Percentiles rank a stretch among this genome's conserved stretches.
phyloP scores from a whole-genome alignment of 1,284 basidiomycete genomes.

The Tilletiaria anomala region DNA sequence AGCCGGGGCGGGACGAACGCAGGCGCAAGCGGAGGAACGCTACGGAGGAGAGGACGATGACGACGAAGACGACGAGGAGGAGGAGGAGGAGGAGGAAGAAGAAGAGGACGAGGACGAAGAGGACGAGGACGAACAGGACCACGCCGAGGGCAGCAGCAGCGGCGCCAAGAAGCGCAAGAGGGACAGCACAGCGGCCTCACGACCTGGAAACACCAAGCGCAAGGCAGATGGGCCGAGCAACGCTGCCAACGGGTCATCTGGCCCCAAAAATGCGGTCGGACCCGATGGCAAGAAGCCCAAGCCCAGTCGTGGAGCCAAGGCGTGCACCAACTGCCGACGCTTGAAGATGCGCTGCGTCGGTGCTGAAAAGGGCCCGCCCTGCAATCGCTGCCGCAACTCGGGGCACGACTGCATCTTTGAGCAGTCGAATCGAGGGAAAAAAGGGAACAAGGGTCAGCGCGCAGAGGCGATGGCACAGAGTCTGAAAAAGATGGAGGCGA shows the following conservation, averaged over 20 bases:
- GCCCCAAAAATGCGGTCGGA: background rate
- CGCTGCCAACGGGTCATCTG: background rate
- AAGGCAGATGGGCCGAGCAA: background rate
- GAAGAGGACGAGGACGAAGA: constrained; percentile 11
- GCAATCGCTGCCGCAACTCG: constrained; percentile 48
- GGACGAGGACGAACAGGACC: constrained; percentile 10
- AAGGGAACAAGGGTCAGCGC: constrained; percentile 32
- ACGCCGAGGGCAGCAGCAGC: constrained; percentile 6
- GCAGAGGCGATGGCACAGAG: constrained; percentile 32
- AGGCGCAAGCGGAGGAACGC: too few relatives aligned
- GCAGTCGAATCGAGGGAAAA: constrained; percentile 36
- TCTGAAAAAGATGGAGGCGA: constrained; percentile 36
- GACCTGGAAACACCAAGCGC: constrained; percentile 4
- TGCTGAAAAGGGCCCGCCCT: constrained; percentile 77
- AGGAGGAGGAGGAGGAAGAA: constrained; percentile 6
- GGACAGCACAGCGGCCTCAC: constrained; percentile 3
- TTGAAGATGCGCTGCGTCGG: constrained; percentile 98
- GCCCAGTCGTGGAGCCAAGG: constrained; percentile 46
- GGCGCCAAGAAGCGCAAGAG: constrained; percentile 14
- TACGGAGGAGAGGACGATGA: too few relatives aligned
- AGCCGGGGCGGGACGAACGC: too few relatives aligned
- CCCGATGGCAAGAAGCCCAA: constrained; percentile 23
- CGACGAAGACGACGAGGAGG: constrained; percentile 4
- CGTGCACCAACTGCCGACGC: constrained; percentile 82
- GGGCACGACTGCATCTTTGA: constrained; percentile 36